Evolutionary conservation across 441 rosid species (phyloP), one percentile per base, ranked within the genome.

Genomic region (Arabidopsis hybrid): DNA sequence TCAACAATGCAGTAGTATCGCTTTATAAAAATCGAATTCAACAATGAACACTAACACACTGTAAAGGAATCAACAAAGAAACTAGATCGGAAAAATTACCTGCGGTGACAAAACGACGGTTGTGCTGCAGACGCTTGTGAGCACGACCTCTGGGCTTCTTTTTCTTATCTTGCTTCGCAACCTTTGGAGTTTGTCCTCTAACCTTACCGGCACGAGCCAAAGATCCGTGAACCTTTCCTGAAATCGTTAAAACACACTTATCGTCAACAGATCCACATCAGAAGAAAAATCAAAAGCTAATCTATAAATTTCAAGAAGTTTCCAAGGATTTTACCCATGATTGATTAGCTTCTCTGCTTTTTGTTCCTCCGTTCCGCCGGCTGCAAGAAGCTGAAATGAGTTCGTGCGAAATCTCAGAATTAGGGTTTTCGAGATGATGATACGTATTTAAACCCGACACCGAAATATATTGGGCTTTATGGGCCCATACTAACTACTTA

Each of bases 171-270:
- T 86, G 89, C 74, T 81, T 81, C 3, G 89, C 91, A 3, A 85
- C 89, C 64, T 85, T 87, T 0, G 91, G 91, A 3, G 91, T 87
- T 64, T 85, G 89, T 4, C 89, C 91, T 75, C 87, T 80, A 50
- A 87, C 91, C 78, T 87, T 87, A 10, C 88, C 89, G 18, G 91
- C 91, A 85, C 97, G 98, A 66, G 98, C 98, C 74, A 91, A 63
- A 40, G 97, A 91, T 67, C 98, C 98, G 78, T 92, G 97, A 56
- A 92, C 97, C 78, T 92, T 92, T 13, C 97, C 97, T 91, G 81
- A 55, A 65, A 40, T 47, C 34, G 1, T 6, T 16, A 21, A 16
- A 17, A 65, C 26, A 67, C 60, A 75, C 9, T 3, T 3, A 21
- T 6, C 34, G 34, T 75, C 34, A 14, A n/a, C 69, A 61, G 65